Evolutionary conservation across 1,139 yeast species (phyloP).

Genomic region (Tardiomyces digboiensis): DNA sequence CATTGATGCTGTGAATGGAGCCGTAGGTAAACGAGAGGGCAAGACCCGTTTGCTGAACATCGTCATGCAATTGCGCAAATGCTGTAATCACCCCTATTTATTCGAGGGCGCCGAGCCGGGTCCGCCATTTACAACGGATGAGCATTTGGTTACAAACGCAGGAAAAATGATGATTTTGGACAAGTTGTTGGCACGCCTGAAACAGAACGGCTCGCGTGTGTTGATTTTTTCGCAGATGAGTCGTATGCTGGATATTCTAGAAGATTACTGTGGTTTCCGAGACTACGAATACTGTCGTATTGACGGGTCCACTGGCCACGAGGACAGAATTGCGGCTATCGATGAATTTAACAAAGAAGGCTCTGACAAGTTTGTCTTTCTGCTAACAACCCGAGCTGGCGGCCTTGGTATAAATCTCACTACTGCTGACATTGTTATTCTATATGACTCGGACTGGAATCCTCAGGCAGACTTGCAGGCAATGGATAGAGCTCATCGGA

Average conservation of each 20-base stretch:
- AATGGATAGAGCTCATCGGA: conserved; percentile 98
- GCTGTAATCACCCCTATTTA: conserved; percentile 94
- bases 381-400: conserved; percentile 97
- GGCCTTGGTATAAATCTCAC: conserved; percentile 94
- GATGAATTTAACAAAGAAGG: conserved; percentile 85
- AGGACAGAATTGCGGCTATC: conserved; percentile 84
- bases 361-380: conserved; percentile 73
- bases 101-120: conserved; percentile 99
- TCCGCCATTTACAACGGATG: conserved; percentile 96
- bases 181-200: conserved; percentile 63
- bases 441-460: conserved; percentile 97
- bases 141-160: conserved; percentile 77
- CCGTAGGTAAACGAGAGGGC: conserved; percentile 79
- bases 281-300: conserved; percentile 85
- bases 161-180: conserved; percentile 90
- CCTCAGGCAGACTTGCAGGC: conserved; percentile 99
- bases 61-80: conserved; percentile 94
- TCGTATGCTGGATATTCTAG: conserved; percentile 80
- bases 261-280: conserved; percentile 83
- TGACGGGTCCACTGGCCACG: conserved; percentile 93
- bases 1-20: conserved; percentile 94
- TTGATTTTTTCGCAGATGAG: conserved; percentile 95
- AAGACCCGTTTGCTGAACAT: conserved; percentile 84
- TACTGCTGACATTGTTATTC: conserved; percentile 81
- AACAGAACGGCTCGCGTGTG: conserved; percentile 78